Evolutionary conservation across 352 stramenopile species (phyloP), one percentile per base, ranked within the genome.

Genomic region (Pythium aristosporum): DNA sequence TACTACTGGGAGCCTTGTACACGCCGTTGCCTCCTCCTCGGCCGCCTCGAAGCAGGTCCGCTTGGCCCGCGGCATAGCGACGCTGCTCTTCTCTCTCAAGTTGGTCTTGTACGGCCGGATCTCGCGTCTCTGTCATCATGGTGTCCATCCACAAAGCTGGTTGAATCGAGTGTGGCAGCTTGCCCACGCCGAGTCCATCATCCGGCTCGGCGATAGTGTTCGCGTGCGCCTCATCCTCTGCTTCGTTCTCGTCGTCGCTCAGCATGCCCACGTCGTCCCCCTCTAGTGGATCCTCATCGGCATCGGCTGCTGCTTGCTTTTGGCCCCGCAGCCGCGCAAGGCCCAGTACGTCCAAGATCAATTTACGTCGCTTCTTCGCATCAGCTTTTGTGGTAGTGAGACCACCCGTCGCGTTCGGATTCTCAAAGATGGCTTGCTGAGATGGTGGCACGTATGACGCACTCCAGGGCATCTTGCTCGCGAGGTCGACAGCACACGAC

Each of bases 381-480:
- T 34, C 48, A 6, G 41, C 54, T 6, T 43, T 69, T 43, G 49
- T 43, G 7, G 32, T 52, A 20, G 43, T n/a, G 16, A 46, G n/a
- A 20, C 25, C 44, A 11, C 11, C 20, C 0, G 5, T 36, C 2
- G 43, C 32, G n/a, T 62, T 70, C 9, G 81, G 79, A 41, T 79
- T 86, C 30, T 76, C 62, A 46, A 93, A 93, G 6, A 61, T 62
- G 23, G 69, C 59, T 43, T 76, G 65, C 20, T 72, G 58, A 1
- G 51, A 23, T 23, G 39, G 32, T 49, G 53, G 70, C 16, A 75
- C 70, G 57, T 84, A 91, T 3, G 79, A 77, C 0, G 69, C 39
- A 55, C 79, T 91, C 85, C 85, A 93, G 1, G 85, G 85, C 32
- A 93, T 47, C 61, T 93, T 93, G 6, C 41, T 71, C 10, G 69